These are phyloP conservation scores for Aspergillus candidus DNA, from an alignment of 2,329 filamentous ascomycete genomes.

Conservation along the genomic window DNA sequence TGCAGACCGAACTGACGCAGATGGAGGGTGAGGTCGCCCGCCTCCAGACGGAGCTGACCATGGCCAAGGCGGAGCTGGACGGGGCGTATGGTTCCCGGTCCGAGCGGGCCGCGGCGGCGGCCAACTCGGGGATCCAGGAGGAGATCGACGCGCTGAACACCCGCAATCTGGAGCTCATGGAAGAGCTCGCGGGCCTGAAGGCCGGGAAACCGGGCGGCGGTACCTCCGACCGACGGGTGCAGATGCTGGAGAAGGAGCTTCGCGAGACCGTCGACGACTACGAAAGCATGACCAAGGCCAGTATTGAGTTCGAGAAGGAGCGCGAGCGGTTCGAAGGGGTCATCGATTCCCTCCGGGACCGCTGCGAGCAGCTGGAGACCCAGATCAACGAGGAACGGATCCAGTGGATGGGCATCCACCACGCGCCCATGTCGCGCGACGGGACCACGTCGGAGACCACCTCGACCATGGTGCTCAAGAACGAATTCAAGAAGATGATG, in stretches of 20 bases:
- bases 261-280: slow-evolving; percentile 63
- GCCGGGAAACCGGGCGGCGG: slow-evolving; percentile 29
- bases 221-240: slow-evolving; percentile 44
- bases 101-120: slow-evolving; percentile 59
- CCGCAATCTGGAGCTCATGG: slow-evolving; percentile 41
- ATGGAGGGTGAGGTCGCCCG: slow-evolving; percentile 60
- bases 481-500: slow-evolving; percentile 79
- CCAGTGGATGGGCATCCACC: slow-evolving; percentile 57
- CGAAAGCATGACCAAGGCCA: slow-evolving; percentile 63
- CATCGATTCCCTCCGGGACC: slow-evolving; percentile 59
- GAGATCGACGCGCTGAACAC: slow-evolving; percentile 53
- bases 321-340: slow-evolving; percentile 57
- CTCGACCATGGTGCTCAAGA: slow-evolving; percentile 62
- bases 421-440: slow-evolving; percentile 39
- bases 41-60: slow-evolving; percentile 73
- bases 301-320: slow-evolving; percentile 66
- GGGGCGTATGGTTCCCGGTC: slow-evolving; percentile 81
- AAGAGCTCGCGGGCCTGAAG: slow-evolving; percentile 43
- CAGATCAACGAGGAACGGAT: slow-evolving; percentile 63
- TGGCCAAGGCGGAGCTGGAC: slow-evolving; percentile 84
- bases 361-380: slow-evolving; percentile 57
- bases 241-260: slow-evolving; percentile 58
- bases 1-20: slow-evolving; percentile 46
- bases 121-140: slow-evolving; percentile 52
- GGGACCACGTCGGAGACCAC: slow-evolving; percentile 48